Evolutionary conservation across 345 rosid species (phyloP).

Genomic region (Abelmoschus esculentus): DNA sequence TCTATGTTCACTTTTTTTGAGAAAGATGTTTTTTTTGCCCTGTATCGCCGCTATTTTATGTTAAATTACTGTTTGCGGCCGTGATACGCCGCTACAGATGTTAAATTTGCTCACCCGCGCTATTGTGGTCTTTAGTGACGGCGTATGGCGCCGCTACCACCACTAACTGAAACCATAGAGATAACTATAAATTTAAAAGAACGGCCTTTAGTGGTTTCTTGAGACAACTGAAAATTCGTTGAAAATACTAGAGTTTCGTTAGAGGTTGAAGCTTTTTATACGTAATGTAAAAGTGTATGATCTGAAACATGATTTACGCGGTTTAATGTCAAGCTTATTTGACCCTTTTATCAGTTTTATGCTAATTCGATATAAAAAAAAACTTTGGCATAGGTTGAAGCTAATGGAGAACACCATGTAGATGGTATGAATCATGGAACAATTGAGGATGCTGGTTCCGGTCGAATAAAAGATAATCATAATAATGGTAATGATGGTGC

Average conservation of each 20-base stretch:
- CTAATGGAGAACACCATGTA: background rate
- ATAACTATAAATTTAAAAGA: background rate
- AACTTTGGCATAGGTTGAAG: constrained; percentile 20
- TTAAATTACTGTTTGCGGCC: too few relatives aligned
- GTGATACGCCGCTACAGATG: background rate
- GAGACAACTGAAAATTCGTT: background rate
- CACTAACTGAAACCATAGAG: too few relatives aligned
- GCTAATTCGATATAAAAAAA: background rate
- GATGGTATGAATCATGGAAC: background rate
- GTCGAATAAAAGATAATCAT: background rate
- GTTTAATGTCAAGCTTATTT: background rate
- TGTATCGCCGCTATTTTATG: too few relatives aligned
- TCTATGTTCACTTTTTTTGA: too few relatives aligned
- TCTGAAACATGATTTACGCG: background rate
- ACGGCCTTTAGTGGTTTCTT: background rate
- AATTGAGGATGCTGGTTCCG: background rate
- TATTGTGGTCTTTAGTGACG: background rate
- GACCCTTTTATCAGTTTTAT: background rate
- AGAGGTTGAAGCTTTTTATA: background rate
- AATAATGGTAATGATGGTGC: background rate
- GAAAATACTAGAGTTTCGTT: background rate
- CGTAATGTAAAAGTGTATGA: background rate
- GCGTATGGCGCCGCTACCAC: background rate
- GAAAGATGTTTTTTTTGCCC: too few relatives aligned
- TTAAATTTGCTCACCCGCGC: background rate